Base-by-base conservation (phyloP, 805 yeast species). In the Wickerhamomyces rabaulensis region DNA sequence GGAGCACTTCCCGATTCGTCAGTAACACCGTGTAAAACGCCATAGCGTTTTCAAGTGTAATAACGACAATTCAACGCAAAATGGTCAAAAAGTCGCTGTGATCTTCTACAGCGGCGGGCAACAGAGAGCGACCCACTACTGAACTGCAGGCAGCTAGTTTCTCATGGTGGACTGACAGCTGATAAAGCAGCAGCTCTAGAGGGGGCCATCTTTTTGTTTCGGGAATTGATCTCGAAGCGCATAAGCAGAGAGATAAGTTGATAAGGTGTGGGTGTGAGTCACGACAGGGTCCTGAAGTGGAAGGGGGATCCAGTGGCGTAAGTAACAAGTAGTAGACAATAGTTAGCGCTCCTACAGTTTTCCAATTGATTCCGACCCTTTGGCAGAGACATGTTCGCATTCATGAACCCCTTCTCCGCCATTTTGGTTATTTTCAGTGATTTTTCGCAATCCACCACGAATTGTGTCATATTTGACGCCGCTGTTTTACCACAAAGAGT, bases 391-490 rank as follows among this genome's bases (percentile, higher is more conserved):
- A n/a, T n/a, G n/a, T 27, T 27, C 31, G 15, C 31, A 13, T 27
- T 27, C n/a, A 3, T 9, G 23, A 23, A 15, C n/a, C 17, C 4
- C 4, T 7, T 9, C 36, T 33, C 36, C 36, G 36, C 17, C 36
- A 16, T 33, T 33, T 33, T 33, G 20, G 20, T 33, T 17, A n/a
- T 33, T 33, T 16, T 16, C 36, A 33, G 36, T 33, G 36, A 33
- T 17, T 33, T 33, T 19, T 36, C 19, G 39, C 39, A 36, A 36
- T 36, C 9, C n/a, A 4, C 21, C 39, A 19, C 16, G 29, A 23
- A 41, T 41, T 41, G 43, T 41, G 43, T 41, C 43, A 41, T 22
- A 16, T 9, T 36, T 36, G 39, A 36, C n/a, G 43, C 43, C 43
- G 43, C 39, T 31, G 33, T 41, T 33, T 41, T 10, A 2, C 43